phyloP scores from a whole-genome alignment of 345 rosid species.

The Dipteronia sinensis region DNA sequence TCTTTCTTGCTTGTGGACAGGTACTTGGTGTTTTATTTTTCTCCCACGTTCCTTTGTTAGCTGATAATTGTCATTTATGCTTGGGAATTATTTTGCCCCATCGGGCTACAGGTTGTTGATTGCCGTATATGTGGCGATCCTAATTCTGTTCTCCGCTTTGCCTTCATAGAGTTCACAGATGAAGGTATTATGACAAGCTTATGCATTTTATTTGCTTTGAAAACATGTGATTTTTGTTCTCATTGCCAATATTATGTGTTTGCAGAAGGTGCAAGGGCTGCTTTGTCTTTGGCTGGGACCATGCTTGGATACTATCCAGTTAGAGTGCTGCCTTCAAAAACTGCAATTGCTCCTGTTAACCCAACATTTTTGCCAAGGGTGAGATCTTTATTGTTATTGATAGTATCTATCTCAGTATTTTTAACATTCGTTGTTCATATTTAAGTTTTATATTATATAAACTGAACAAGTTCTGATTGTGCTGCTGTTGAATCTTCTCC shows the following conservation, averaged over 20 bases:
- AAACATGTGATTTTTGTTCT: not conserved
- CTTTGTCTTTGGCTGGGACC: conserved; percentile 85
- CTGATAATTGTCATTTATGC: conserved; percentile 10
- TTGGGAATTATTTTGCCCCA: conserved; percentile 11
- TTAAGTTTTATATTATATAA: not conserved
- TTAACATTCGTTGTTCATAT: not conserved
- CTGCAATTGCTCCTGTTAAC: conserved; percentile 99
- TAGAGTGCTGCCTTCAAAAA: conserved; percentile 94
- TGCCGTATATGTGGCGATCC: conserved; percentile 98
- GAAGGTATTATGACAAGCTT: conserved; percentile 63
- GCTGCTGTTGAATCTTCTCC: conserved; percentile 10
- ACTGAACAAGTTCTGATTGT: not conserved
- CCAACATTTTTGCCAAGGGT: conserved; percentile 97
- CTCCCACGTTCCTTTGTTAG: not conserved
- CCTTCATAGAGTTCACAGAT: conserved; percentile 88
- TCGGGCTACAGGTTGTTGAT: conserved; percentile 61
- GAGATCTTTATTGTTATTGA: conserved; percentile 25
- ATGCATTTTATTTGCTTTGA: conserved; percentile 17
- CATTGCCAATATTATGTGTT: conserved; percentile 30
- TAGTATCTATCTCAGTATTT: not conserved
- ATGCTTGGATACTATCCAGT: conserved; percentile 93
- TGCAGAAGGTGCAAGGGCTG: conserved; percentile 87
- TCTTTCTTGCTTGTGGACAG: conserved; percentile 79
- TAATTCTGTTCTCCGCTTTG: conserved; percentile 89
- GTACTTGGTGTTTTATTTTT: conserved; percentile 36